Conservation (phyloP, 345 rosid genomes). For the Garcia nutans region DNA sequence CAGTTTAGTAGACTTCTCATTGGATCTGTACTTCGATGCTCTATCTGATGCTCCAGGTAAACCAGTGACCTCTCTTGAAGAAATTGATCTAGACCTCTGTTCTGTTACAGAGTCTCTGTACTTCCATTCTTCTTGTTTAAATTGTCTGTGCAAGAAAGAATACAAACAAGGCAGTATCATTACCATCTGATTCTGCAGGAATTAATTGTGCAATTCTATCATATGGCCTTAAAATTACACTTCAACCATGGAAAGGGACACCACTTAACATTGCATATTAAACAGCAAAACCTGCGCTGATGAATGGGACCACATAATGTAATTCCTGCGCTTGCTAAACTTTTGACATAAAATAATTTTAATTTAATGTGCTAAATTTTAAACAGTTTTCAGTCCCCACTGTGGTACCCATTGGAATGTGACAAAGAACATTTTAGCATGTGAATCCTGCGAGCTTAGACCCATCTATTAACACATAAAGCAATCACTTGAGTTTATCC, state of each 20-base stretch:
- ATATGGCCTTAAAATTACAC: not conserved
- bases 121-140: conserved; percentile 47
- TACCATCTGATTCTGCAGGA: not conserved
- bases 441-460: not conserved
- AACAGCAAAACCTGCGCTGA: not conserved
- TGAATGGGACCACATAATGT: not conserved
- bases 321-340: not conserved
- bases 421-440: not conserved
- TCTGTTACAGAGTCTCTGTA: conserved; percentile 49
- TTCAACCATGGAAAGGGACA: not conserved
- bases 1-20: conserved; percentile 51
- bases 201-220: not conserved
- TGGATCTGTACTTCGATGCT: conserved; percentile 52
- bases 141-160: conserved; percentile 46
- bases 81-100: conserved; percentile 50
- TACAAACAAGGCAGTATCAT: not conserved
- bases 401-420: not conserved
- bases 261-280: not conserved
- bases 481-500: not conserved
- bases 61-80: conserved; percentile 50
- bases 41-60: conserved; percentile 62
- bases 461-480: not conserved
- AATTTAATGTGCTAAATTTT: not conserved
- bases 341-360: not conserved
- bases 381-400: not conserved